Percentiles rank a stretch among this genome's conserved stretches.
Evolutionary conservation across 768 basidiomycete genomes (phyloP).

Genomic region (Hericium alpestre): DNA sequence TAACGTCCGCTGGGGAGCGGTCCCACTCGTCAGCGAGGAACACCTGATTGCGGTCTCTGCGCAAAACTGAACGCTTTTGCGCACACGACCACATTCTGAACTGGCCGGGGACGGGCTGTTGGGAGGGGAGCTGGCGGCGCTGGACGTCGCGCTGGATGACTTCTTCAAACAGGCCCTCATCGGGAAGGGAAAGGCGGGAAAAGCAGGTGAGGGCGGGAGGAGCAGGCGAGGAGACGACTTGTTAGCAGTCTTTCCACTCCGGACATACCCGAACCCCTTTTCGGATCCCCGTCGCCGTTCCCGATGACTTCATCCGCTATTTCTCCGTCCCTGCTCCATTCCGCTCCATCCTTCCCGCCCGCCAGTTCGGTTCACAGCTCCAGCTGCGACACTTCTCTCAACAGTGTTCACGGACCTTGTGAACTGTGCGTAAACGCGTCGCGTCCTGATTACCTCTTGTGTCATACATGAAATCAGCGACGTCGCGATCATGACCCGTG

Average conservation of each 20-base stretch:
- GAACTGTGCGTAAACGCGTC: too few relatives aligned
- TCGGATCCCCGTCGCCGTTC: not conserved
- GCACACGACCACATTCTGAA: conserved; percentile 5
- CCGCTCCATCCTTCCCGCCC: too few relatives aligned
- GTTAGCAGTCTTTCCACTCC: not conserved
- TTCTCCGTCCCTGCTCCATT: too few relatives aligned
- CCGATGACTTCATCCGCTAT: too few relatives aligned
- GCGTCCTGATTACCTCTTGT: too few relatives aligned
- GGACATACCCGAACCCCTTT: not conserved
- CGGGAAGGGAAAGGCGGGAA: not conserved
- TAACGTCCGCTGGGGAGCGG: conserved; percentile 58
- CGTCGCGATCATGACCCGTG: too few relatives aligned
- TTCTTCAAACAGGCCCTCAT: conserved; percentile 14
- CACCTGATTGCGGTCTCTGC: conserved; percentile 46
- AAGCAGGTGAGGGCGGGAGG: not conserved
- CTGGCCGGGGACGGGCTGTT: not conserved
- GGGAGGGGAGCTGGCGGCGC: conserved; percentile 4
- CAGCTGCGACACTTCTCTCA: too few relatives aligned
- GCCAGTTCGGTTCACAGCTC: too few relatives aligned
- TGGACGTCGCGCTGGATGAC: conserved; percentile 9
- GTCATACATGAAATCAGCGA: too few relatives aligned
- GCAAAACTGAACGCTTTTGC: conserved; percentile 58
- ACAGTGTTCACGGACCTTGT: too few relatives aligned
- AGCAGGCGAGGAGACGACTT: conserved; percentile 8
- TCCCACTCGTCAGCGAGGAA: conserved; percentile 72